Evolutionary conservation across 495 filamentous ascomycete species (phyloP), one percentile per base, ranked within the genome.

Genomic region (Aspergillus steynii): DNA sequence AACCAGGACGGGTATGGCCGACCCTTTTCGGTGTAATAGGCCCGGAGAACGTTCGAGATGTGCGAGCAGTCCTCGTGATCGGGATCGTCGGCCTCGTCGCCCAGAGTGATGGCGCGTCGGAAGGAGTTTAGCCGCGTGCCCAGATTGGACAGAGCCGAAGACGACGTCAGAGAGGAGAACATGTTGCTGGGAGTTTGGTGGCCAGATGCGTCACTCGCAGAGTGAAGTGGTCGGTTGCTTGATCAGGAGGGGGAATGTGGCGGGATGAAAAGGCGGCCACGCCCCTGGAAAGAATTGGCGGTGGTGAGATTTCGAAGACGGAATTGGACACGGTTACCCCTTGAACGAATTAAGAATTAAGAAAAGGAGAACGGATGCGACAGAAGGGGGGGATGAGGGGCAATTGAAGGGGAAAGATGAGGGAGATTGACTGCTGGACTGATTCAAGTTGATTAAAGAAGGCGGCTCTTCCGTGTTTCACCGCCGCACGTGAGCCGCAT

Each of bases 31-130:
- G 78, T 85, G 79, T 99, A 99, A 82, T 98, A 96, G 59, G 86
- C 89, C 55, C 95, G 90, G n/a, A 99, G 86, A 14, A 96, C 93
- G 70, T 93, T 90, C 76, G 91, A 94, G 70, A 99, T 88, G 77
- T 97, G 92, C 1, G 92, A 93, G 79, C 95, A 90, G 77, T 97
- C 93, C 77, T 96, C 92, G 59, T 92, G 95, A 68, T 97, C 93
- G 62, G 82, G 80, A 66, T 83, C 79, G 67, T 82, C 79, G 29
- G 90, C 90, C 77, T 96, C 93, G 59, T 87, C 83, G 72, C 96
- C 93, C 68, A 86, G 82, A 58, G 93, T 88, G 72, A 95, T 88
- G 32, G 86, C 88, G 42, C 88, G 86, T 60, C 91, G 90, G 63
- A 97, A 83, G 65, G 88, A 88, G 72, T 83, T 89, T 74, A 96